Evolutionary conservation across 192 early-diverging fungal genomes (phyloP).

Genomic region (Phlyctochytrium arcticum): DNA sequence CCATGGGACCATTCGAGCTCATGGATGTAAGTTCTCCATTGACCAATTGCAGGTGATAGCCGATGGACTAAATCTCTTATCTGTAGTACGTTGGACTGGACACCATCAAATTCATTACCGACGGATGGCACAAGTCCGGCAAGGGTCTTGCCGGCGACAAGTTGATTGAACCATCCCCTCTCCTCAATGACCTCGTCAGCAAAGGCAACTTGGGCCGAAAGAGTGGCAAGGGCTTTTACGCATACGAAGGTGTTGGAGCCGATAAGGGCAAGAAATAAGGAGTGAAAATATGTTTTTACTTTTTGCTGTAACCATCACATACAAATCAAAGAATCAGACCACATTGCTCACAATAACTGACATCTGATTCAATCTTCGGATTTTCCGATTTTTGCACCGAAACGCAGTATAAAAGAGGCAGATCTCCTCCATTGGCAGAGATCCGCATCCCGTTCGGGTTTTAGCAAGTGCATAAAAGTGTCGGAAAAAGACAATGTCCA

Average conservation of each 20-base stretch:
- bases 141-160: conserved; percentile 68
- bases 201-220: conserved; percentile 81
- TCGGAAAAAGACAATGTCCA: too few species aligned
- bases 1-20: conserved; percentile 89
- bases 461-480: too few species aligned
- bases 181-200: conserved; percentile 69
- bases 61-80: not conserved
- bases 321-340: too few species aligned
- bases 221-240: conserved; percentile 51
- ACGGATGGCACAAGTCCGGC: conserved; percentile 87
- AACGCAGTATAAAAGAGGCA: too few species aligned
- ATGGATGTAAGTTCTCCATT: conserved; percentile 55
- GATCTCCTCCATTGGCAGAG: too few species aligned
- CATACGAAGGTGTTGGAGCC: conserved; percentile 26
- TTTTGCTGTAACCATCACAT: too few species aligned
- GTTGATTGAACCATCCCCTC: conserved; percentile 66
- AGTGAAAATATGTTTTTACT: too few species aligned
- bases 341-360: too few species aligned
- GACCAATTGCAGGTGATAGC: not conserved
- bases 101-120: conserved; percentile 92
- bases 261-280: conserved; percentile 25
- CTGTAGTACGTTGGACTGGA: conserved; percentile 87
- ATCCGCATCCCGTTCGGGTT: too few species aligned
- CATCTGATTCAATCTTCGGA: too few species aligned
- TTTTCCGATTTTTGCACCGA: too few species aligned